Conservation (phyloP, 805 yeast species). For the Suhomyces canberraensis region DNA sequence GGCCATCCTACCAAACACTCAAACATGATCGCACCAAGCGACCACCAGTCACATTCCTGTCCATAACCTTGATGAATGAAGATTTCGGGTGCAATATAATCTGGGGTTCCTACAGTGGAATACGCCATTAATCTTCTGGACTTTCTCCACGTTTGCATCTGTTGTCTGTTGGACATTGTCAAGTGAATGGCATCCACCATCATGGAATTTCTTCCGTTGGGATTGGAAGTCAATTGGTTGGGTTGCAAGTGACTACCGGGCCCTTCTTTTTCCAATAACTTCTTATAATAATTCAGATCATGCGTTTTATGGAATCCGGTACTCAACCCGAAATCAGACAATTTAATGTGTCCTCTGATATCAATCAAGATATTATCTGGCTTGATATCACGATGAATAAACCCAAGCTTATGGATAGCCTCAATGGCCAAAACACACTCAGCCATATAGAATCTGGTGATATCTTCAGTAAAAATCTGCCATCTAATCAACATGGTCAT, state of each 20-base stretch:
- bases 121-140: constrained; percentile 91
- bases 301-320: constrained; percentile 94
- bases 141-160: constrained; percentile 94
- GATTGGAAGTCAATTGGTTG: constrained; percentile 20
- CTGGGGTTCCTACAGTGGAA: constrained; percentile 95
- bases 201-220: constrained; percentile 65
- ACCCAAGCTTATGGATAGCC: constrained; percentile 88
- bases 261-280: constrained; percentile 67
- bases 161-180: constrained; percentile 92
- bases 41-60: constrained; percentile 98
- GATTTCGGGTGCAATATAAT: constrained; percentile 93
- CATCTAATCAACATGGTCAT: constrained; percentile 96
- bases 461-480: constrained; percentile 92
- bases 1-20: constrained; percentile 98
- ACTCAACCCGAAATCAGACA: constrained; percentile 75
- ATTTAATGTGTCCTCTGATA: constrained; percentile 66
- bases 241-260: constrained; percentile 15
- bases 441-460: constrained; percentile 90
- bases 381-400: constrained; percentile 95
- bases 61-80: constrained; percentile 92
- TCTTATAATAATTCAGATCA: constrained; percentile 81
- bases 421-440: constrained; percentile 95
- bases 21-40: constrained; percentile 93
- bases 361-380: constrained; percentile 94
- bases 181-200: constrained; percentile 92